phyloP scores from a whole-genome alignment of 1,139 yeast genomes.

The Spathaspora sp. region DNA sequence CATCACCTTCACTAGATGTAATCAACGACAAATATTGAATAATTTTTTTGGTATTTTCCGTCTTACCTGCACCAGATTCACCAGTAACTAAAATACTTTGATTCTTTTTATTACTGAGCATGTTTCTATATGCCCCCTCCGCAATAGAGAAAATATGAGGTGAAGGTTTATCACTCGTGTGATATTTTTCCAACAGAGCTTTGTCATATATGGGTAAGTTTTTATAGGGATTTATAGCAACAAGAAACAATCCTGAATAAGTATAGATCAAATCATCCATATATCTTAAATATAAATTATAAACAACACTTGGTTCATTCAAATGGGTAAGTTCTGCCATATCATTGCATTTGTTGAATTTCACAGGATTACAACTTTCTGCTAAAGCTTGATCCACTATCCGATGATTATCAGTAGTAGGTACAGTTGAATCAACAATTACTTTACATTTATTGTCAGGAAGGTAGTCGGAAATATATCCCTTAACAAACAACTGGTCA shows the following conservation, averaged over 20 bases:
- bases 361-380: slow-evolving; percentile 83
- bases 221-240: slow-evolving; percentile 92
- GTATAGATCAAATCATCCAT: slow-evolving; percentile 75
- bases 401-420: slow-evolving; percentile 19
- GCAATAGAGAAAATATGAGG: slow-evolving; percentile 95
- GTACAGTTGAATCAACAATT: slow-evolving; percentile 34
- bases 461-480: slow-evolving; percentile 58
- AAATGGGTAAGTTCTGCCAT: slow-evolving; percentile 95
- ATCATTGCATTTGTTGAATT: slow-evolving; percentile 87
- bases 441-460: slow-evolving; percentile 54
- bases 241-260: slow-evolving; percentile 82
- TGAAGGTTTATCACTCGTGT: slow-evolving; percentile 41
- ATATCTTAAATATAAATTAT: slow-evolving; percentile 78
- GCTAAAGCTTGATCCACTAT: slow-evolving; percentile 45
- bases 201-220: slow-evolving; percentile 70
- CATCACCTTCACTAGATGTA: slow-evolving; percentile 27
- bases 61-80: slow-evolving; percentile 98
- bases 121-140: slow-evolving; percentile 79
- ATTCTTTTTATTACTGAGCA: slow-evolving; percentile 68
- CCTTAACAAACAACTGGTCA: slow-evolving; percentile 65
- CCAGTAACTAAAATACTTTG: slow-evolving; percentile 96
- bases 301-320: slow-evolving; percentile 91
- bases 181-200: slow-evolving; percentile 56
- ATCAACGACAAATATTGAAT: slow-evolving; percentile 88
- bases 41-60: slow-evolving; percentile 95